Percentiles rank a stretch among this genome's conserved stretches.
Conservation (phyloP, 1,139 yeast genomes). For the Candida mesenterica region DNA sequence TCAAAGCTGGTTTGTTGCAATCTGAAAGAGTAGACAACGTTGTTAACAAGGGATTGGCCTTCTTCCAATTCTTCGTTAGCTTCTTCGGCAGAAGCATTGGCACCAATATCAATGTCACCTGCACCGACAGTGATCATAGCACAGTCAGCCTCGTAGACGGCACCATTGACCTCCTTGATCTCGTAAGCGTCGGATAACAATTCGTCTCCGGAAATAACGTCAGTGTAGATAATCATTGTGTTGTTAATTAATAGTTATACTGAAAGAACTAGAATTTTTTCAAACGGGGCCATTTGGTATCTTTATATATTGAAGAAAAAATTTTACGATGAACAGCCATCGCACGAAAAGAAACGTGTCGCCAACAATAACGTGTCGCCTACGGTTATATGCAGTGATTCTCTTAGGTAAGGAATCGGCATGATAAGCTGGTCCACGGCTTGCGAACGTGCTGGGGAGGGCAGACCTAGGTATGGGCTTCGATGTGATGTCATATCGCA, state of each 20-base stretch:
- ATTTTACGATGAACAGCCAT: constrained; percentile 1
- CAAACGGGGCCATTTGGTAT: constrained; percentile 1
- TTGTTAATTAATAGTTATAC: not conserved
- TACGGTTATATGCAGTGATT: too few species aligned
- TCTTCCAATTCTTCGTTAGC: constrained; percentile 79
- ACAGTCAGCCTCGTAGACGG: constrained; percentile 96
- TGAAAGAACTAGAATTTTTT: constrained; percentile 1
- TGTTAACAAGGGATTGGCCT: constrained; percentile 88
- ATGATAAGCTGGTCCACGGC: too few species aligned
- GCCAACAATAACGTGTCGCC: too few species aligned
- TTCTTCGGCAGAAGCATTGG: constrained; percentile 98
- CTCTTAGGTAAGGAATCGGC: too few species aligned
- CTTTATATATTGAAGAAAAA: constrained; percentile 2
- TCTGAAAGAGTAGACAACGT: constrained; percentile 97
- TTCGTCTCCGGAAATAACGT: constrained; percentile 92
- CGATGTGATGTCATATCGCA: too few species aligned
- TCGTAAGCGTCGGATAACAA: constrained; percentile 97
- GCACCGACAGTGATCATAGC: constrained; percentile 83
- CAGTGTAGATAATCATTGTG: constrained; percentile 50
- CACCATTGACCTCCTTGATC: constrained; percentile 79
- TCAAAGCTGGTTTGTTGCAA: constrained; percentile 93
- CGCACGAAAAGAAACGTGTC: not conserved
- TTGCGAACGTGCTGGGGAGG: too few species aligned
- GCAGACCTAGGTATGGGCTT: too few species aligned
- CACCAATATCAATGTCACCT: constrained; percentile 96